These are phyloP conservation scores for Cercospora nicotianae DNA, from an alignment of 2,329 filamentous ascomycete species.

Conservation along the genomic window DNA sequence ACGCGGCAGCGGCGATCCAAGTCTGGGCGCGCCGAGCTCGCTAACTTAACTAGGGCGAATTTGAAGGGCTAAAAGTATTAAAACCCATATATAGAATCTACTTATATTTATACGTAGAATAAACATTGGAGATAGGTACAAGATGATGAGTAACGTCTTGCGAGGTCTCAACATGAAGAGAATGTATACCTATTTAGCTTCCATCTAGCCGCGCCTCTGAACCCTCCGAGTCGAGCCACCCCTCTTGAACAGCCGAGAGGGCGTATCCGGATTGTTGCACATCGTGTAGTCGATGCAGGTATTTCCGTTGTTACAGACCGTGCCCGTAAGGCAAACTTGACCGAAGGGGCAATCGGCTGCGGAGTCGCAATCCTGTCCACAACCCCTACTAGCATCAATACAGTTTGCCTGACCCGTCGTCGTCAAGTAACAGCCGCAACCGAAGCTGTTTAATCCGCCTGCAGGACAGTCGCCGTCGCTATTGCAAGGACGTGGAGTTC, in stretches of 20 bases:
- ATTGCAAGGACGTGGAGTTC: not conserved
- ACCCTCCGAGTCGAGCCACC: not conserved
- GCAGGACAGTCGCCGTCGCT: not conserved
- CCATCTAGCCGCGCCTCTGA: not conserved
- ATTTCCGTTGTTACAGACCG: not conserved
- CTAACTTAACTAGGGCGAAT: too few relatives aligned
- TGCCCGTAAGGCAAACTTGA: not conserved
- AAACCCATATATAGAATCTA: too few relatives aligned
- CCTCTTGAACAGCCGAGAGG: not conserved
- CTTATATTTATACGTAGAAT: too few relatives aligned
- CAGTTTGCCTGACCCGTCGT: not conserved
- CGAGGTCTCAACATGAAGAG: too few relatives aligned
- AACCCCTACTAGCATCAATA: too few relatives aligned
- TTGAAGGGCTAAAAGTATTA: too few relatives aligned
- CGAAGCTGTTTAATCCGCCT: not conserved
- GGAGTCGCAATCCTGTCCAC: not conserved
- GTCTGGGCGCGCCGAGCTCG: slow-evolving; percentile 14
- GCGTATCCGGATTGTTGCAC: not conserved
- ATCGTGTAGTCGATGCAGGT: not conserved
- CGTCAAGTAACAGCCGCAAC: not conserved
- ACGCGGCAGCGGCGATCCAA: not conserved
- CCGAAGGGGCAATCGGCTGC: not conserved
- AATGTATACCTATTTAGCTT: too few relatives aligned
- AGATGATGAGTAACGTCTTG: too few relatives aligned
- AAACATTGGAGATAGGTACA: too few relatives aligned